Percentiles rank a stretch among this genome's conserved stretches.
These are phyloP conservation scores for Epichloe typhina DNA, from an alignment of 2,329 filamentous ascomycete genomes.

Conservation along the genomic window DNA sequence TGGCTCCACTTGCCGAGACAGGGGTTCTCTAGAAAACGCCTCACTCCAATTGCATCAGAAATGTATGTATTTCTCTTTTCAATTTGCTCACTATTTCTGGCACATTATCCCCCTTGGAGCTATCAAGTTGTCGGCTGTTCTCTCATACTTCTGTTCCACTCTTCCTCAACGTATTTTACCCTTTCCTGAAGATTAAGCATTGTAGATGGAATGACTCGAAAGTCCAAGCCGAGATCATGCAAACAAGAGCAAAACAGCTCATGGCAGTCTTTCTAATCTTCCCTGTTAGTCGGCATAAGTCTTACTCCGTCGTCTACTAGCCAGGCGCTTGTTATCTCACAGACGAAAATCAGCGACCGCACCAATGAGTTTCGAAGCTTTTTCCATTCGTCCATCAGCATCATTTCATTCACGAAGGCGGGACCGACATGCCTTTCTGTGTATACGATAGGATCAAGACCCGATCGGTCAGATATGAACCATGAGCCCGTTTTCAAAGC, in stretches of 20 bases:
- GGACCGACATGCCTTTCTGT: neutral
- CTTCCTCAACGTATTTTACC: neutral
- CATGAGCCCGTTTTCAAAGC: neutral
- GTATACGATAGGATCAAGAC: neutral
- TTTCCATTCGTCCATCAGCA: neutral
- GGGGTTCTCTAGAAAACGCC: no score
- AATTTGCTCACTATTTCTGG: no score
- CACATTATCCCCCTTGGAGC: no score
- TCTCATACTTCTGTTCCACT: neutral
- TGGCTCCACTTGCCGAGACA: no score
- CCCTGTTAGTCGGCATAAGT: neutral
- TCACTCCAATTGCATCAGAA: no score
- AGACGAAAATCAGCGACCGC: neutral
- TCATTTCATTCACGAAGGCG: neutral
- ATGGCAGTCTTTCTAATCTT: neutral
- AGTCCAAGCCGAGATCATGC: neutral
- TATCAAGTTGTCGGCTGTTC: no score
- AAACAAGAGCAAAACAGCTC: neutral
- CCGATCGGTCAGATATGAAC: conserved; percentile 1
- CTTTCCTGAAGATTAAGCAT: neutral
- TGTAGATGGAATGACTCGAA: neutral
- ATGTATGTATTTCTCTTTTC: no score
- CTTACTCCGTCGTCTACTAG: neutral
- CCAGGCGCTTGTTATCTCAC: neutral
- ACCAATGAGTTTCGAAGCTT: neutral